A percentile compares a stretch with the other conserved stretches of the same genome.
Evolutionary conservation across 2,329 filamentous ascomycete genomes (phyloP).

Genomic region (Pseudocercospora ulei): DNA sequence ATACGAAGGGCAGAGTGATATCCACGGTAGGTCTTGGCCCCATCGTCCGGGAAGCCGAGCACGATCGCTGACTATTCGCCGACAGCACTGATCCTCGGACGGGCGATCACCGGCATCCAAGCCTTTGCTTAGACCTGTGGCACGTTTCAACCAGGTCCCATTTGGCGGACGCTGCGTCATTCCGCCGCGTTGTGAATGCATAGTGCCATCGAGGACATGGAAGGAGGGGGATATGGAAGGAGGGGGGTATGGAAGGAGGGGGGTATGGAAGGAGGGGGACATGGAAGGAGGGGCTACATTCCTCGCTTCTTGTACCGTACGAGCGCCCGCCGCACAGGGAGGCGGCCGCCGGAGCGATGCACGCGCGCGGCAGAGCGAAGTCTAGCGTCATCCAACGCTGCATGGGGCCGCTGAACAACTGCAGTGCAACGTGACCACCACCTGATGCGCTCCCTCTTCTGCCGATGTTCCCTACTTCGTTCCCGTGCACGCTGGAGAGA

Average conservation of each 20-base stretch:
- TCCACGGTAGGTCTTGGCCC: slow-evolving; percentile 61
- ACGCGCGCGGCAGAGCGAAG: slow-evolving; percentile 4
- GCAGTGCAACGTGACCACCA: slow-evolving; percentile 2
- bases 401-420: slow-evolving; percentile 5
- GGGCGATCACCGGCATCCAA: slow-evolving; percentile 57
- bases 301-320: too few relatives aligned
- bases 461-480: slow-evolving; percentile 1
- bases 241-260: too few relatives aligned
- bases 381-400: slow-evolving; percentile 7
- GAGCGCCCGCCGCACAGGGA: too few relatives aligned
- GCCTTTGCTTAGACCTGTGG: slow-evolving; percentile 49
- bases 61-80: slow-evolving; percentile 22
- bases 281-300: too few relatives aligned
- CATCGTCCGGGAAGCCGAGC: slow-evolving; percentile 3
- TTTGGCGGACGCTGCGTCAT: slow-evolving; percentile 5
- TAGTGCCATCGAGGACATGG: background rate
- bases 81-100: slow-evolving; percentile 43
- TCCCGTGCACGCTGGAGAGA: too few relatives aligned
- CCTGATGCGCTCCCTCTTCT: slow-evolving; percentile 3
- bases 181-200: slow-evolving; percentile 4
- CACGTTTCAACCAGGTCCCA: slow-evolving; percentile 4
- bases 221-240: background rate
- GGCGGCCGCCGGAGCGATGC: slow-evolving; percentile 3
- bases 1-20: slow-evolving; percentile 96
- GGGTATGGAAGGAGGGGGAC: too few relatives aligned